Percentiles rank a stretch among this genome's conserved stretches.
These are phyloP conservation scores for Coemansia sp. DNA, from an alignment of 192 early-diverging fungal species.

Conservation along the genomic window DNA sequence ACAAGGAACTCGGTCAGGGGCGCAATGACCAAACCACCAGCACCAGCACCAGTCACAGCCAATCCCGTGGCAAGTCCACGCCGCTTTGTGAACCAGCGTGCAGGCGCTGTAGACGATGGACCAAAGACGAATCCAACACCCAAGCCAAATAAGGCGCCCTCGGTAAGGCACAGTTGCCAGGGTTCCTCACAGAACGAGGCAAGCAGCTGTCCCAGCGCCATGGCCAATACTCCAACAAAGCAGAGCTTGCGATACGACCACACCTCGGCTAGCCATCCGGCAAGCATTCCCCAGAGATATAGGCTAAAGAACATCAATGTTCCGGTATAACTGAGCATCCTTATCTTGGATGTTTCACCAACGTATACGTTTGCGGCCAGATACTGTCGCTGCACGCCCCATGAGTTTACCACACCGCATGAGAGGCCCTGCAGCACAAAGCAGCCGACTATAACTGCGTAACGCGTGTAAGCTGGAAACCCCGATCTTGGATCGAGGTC, in stretches of 20 bases:
- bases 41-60: constrained; percentile 64
- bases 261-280: constrained; percentile 49
- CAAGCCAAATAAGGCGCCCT: constrained; percentile 65
- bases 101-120: constrained; percentile 59
- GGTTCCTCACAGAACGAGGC: constrained; percentile 61
- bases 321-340: constrained; percentile 37
- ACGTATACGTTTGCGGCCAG: constrained; percentile 27
- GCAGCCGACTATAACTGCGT: constrained; percentile 28
- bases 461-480: constrained; percentile 25
- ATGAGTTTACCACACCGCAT: constrained; percentile 37
- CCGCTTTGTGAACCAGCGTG: constrained; percentile 61
- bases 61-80: constrained; percentile 65
- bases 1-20: constrained; percentile 55
- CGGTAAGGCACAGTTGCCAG: constrained; percentile 67
- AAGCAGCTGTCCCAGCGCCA: constrained; percentile 57
- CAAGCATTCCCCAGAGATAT: constrained; percentile 42
- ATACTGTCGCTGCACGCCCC: constrained; percentile 48
- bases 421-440: constrained; percentile 39
- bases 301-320: constrained; percentile 43
- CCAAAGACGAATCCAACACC: constrained; percentile 59
- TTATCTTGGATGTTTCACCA: constrained; percentile 14
- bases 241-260: constrained; percentile 43
- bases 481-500: not conserved
- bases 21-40: constrained; percentile 61
- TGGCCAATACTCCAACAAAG: constrained; percentile 27